Conservation (phyloP, 257 asterid species). For the Solanum clarkiae region DNA sequence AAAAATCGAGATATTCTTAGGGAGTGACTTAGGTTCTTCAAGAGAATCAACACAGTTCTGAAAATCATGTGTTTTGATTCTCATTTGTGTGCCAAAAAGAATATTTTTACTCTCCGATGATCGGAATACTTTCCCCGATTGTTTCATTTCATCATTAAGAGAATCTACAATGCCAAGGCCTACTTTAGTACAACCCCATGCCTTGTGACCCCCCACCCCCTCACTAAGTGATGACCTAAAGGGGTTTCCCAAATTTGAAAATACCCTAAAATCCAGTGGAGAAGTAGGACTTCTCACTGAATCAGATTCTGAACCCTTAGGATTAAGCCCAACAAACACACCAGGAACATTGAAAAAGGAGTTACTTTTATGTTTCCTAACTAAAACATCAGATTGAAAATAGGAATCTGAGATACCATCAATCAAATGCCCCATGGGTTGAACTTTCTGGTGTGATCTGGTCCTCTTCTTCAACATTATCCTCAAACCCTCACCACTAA, state of each 20-base stretch:
- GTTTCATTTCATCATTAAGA: slow-evolving; percentile 41
- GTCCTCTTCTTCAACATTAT: slow-evolving; percentile 67
- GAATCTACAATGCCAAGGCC: slow-evolving; percentile 86
- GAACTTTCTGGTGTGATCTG: slow-evolving; percentile 58
- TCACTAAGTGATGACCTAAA: slow-evolving; percentile 44
- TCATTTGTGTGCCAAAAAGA: slow-evolving; percentile 49
- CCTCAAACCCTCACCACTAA: slow-evolving; percentile 3
- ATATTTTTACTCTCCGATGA: slow-evolving; percentile 47
- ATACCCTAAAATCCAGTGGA: slow-evolving; percentile 72
- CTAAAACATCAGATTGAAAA: slow-evolving; percentile 35
- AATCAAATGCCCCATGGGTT: slow-evolving; percentile 36
- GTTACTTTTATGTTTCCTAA: slow-evolving; percentile 36
- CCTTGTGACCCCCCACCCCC: slow-evolving; percentile 35
- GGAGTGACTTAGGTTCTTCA: slow-evolving; percentile 51
- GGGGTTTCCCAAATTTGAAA: slow-evolving; percentile 58
- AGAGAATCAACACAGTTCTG: slow-evolving; percentile 17
- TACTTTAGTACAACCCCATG: slow-evolving; percentile 64
- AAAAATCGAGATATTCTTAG: slow-evolving; percentile 40
- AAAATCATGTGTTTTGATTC: slow-evolving; percentile 26
- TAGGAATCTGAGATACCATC: slow-evolving; percentile 43
- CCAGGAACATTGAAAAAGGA: slow-evolving; percentile 41
- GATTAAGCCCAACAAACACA: slow-evolving; percentile 51
- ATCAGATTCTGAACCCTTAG: slow-evolving; percentile 61
- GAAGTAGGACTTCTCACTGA: slow-evolving; percentile 91
- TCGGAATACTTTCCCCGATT: slow-evolving; percentile 19